phyloP scores from a whole-genome alignment of 2,329 filamentous ascomycete genomes.

The Trichoderma sp. region DNA sequence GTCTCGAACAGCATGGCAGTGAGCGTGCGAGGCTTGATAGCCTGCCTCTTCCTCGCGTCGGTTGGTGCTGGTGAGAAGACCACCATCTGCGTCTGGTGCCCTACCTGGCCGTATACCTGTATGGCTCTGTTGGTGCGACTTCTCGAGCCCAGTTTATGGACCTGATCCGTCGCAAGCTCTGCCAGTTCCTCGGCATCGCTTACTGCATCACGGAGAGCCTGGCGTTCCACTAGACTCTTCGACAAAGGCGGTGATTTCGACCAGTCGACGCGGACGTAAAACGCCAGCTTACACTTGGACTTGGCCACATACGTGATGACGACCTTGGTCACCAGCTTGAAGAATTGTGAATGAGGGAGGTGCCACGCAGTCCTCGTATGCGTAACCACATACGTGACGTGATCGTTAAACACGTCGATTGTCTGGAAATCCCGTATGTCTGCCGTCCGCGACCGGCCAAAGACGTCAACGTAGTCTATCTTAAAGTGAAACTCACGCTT shows the following conservation, averaged over 20 bases:
- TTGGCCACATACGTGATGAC: conserved; percentile 94
- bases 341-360: conserved; percentile 75
- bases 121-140: conserved; percentile 76
- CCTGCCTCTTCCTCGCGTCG: conserved; percentile 54
- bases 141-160: conserved; percentile 71
- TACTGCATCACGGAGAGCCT: conserved; percentile 74
- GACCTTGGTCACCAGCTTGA: conserved; percentile 84
- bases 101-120: conserved; percentile 76
- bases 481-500: conserved; percentile 80
- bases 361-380: conserved; percentile 73
- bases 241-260: conserved; percentile 63
- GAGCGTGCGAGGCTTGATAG: conserved; percentile 63
- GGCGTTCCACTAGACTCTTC: conserved; percentile 63
- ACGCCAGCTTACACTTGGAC: conserved; percentile 85
- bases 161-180: conserved; percentile 75
- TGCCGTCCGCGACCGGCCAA: conserved; percentile 61
- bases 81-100: conserved; percentile 65
- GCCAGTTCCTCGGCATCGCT: conserved; percentile 73
- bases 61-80: conserved; percentile 56
- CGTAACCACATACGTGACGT: conserved; percentile 66
- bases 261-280: conserved; percentile 91
- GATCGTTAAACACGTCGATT: conserved; percentile 80
- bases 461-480: conserved; percentile 65
- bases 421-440: conserved; percentile 80
- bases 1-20: conserved; percentile 72